phyloP scores from a whole-genome alignment of 192 early-diverging fungal species.

The Allomyces javanicus region DNA sequence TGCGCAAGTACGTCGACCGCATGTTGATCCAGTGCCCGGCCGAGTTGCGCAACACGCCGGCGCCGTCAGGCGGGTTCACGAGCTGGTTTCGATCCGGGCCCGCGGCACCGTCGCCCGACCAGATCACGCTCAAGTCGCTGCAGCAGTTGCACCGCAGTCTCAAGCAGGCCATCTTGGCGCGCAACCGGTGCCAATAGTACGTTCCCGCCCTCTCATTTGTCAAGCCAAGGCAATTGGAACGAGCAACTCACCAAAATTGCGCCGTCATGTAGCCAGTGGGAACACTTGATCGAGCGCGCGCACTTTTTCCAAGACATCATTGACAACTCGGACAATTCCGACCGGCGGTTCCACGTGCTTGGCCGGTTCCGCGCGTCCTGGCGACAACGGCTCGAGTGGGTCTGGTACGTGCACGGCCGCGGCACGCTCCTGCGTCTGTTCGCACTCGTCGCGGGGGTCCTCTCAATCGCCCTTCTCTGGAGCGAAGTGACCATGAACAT shows the following conservation, averaged over 20 bases:
- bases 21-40: constrained; percentile 35
- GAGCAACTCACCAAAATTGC: not conserved
- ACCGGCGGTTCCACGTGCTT: constrained; percentile 24
- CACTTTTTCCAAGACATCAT: constrained; percentile 70
- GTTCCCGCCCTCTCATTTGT: not conserved
- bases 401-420: constrained; percentile 60
- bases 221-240: too few species aligned
- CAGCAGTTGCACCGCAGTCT: constrained; percentile 44
- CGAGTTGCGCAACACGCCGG: constrained; percentile 8
- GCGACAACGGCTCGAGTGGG: constrained; percentile 41
- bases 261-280: constrained; percentile 35
- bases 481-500: constrained; percentile 82
- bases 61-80: constrained; percentile 3
- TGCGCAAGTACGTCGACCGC: constrained; percentile 29
- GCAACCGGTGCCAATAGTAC: constrained; percentile 54
- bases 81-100: not conserved
- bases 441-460: constrained; percentile 31
- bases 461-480: constrained; percentile 67
- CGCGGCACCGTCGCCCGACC: too few species aligned
- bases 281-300: constrained; percentile 47
- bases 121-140: constrained; percentile 42
- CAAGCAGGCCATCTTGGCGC: constrained; percentile 44
- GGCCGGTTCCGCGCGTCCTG: not conserved
- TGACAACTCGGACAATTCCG: constrained; percentile 37
- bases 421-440: constrained; percentile 37